Evolutionary conservation across 2,329 filamentous ascomycete species (phyloP), one percentile per base, ranked within the genome.

Genomic region (Hymenoscyphus scutula): DNA sequence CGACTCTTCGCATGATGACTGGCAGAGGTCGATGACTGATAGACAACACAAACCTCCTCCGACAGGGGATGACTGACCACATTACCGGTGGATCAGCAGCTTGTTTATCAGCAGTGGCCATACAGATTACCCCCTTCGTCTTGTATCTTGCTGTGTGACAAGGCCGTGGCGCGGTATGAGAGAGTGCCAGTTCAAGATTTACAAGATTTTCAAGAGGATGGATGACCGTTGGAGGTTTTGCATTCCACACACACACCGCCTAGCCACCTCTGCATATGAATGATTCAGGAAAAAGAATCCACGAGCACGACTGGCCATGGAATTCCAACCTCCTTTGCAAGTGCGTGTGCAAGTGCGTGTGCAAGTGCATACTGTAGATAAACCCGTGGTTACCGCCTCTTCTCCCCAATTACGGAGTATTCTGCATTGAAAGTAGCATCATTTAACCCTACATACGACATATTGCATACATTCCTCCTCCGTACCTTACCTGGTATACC

Each of bases 271-370:
- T 62, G 34, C 54, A 27, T 60, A 63, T 57, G 61, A 25, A 38
- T 32, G 34, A 34, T 23, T 53, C 53, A 38, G 54, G 54, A 38
- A 56, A 32, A 38, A 41, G 30, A 38, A 38, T 60, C 30, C 27
- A 29, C 25, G 30, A 56, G 53, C 59, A 60, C 64, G 64, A 65
- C 34, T 64, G 64, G 61, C 60, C 32, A 60, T 59, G 4, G 63
- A 65, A 63, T 62, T 67, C 68, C 63, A 67, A 60, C 67, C 65
- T 66, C 68, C 63, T 56, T 32, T 5, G 37, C 30, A 30, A 32
- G n/a, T 61, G 41, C 48, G 11, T n/a, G n/a, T 61, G 41, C 48
- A 15, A n/a, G n/a, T n/a, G n/a, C n/a, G n/a, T n/a, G n/a, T 5
- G 37, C 30, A 30, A 32, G n/a, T 61, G 41, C 48, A 15, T n/a